Evolutionary conservation across 805 yeast genomes (phyloP).

Genomic region (Candida yuanshanica): DNA sequence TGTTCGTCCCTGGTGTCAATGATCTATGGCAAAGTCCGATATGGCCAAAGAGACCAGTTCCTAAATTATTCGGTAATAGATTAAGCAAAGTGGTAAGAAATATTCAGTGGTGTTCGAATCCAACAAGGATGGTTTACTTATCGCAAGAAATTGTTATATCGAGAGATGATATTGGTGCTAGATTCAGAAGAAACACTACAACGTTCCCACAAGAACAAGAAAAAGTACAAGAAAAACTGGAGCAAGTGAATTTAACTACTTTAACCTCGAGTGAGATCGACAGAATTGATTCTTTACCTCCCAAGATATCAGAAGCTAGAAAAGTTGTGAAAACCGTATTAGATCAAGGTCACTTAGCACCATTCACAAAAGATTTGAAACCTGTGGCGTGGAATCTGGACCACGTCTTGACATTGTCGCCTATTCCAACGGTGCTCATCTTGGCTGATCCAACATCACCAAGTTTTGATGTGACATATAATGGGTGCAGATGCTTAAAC

Average conservation of each 20-base stretch:
- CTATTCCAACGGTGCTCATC: constrained; percentile 64
- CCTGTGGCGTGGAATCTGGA: constrained; percentile 70
- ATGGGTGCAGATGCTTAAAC: constrained; percentile 76
- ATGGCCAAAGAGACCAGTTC: constrained; percentile 74
- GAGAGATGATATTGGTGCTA: constrained; percentile 66
- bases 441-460: constrained; percentile 72
- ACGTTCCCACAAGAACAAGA: constrained; percentile 37
- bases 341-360: constrained; percentile 86
- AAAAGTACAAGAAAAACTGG: constrained; percentile 16
- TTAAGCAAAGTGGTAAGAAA: constrained; percentile 52
- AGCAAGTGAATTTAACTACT: background rate
- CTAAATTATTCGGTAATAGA: constrained; percentile 64
- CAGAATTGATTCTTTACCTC: constrained; percentile 32
- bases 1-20: constrained; percentile 82
- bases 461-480: constrained; percentile 66
- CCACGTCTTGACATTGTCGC: constrained; percentile 62
- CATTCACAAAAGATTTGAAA: constrained; percentile 56
- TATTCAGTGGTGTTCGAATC: constrained; percentile 66
- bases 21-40: constrained; percentile 88
- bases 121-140: constrained; percentile 68
- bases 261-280: constrained; percentile 23
- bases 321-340: constrained; percentile 73
- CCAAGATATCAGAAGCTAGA: constrained; percentile 53
- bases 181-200: constrained; percentile 67
- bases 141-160: constrained; percentile 77